phyloP scores from a whole-genome alignment of 2,329 filamentous ascomycete genomes.

The Fusarium coffeatum region DNA sequence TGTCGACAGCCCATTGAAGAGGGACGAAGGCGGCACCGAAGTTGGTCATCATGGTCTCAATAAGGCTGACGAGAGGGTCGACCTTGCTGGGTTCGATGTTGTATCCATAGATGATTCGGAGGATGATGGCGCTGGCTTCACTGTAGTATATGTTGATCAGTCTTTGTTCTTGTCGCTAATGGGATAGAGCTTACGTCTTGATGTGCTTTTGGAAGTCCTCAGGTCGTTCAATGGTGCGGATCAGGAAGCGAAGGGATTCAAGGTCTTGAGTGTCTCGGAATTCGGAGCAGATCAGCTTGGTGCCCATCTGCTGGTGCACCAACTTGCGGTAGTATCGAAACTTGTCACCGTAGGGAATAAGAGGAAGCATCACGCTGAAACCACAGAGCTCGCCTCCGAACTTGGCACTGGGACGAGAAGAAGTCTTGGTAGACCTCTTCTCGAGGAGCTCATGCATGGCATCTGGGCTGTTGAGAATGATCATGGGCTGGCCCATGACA shows the following conservation, averaged over 20 bases:
- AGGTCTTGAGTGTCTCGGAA: conserved; percentile 45
- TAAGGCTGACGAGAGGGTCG: conserved; percentile 48
- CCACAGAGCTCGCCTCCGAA: conserved; percentile 44
- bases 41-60: conserved; percentile 47
- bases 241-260: conserved; percentile 45
- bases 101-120: conserved; percentile 50
- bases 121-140: conserved; percentile 44
- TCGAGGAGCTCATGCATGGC: conserved; percentile 53
- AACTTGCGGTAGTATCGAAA: conserved; percentile 46
- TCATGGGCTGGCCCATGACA: conserved; percentile 54
- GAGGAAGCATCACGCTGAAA: conserved; percentile 28
- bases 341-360: conserved; percentile 28
- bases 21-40: conserved; percentile 48
- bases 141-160: conserved; percentile 26
- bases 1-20: conserved; percentile 50
- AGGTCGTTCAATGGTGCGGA: conserved; percentile 40
- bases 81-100: conserved; percentile 44
- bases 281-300: conserved; percentile 24
- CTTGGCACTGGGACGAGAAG: conserved; percentile 44
- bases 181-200: conserved; percentile 40
- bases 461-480: conserved; percentile 55
- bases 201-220: conserved; percentile 40
- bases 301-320: conserved; percentile 48
- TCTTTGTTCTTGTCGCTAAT: background rate
- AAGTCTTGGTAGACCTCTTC: conserved; percentile 50